Evolutionary conservation across 805 yeast genomes (phyloP).

Genomic region (Wickerhamiella hasegawae): DNA sequence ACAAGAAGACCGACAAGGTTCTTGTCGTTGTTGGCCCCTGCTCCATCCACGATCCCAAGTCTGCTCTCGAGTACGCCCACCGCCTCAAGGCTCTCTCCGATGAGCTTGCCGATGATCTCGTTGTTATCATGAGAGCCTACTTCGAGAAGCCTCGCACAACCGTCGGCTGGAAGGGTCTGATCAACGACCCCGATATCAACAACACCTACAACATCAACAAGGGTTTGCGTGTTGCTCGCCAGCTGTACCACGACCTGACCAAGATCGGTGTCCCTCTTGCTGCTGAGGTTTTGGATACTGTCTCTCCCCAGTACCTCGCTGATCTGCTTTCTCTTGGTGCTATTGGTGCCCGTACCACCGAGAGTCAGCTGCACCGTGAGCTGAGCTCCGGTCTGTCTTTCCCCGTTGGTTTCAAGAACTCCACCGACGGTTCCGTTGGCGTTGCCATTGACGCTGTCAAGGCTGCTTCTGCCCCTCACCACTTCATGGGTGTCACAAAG

Average conservation of each 20-base stretch:
- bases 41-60: slow-evolving; percentile 85
- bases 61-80: slow-evolving; percentile 78
- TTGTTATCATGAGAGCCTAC: slow-evolving; percentile 93
- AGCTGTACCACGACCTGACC: slow-evolving; percentile 71
- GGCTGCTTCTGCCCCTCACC: slow-evolving; percentile 87
- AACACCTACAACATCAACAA: slow-evolving; percentile 86
- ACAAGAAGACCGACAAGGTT: slow-evolving; percentile 75
- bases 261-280: slow-evolving; percentile 71
- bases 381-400: slow-evolving; percentile 90
- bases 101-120: slow-evolving; percentile 55
- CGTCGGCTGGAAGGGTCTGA: slow-evolving; percentile 97
- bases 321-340: slow-evolving; percentile 95
- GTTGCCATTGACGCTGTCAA: slow-evolving; percentile 90
- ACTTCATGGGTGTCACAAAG: slow-evolving; percentile 86
- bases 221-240: slow-evolving; percentile 79
- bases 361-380: slow-evolving; percentile 94
- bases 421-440: slow-evolving; percentile 90
- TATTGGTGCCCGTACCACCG: slow-evolving; percentile 97
- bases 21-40: slow-evolving; percentile 93
- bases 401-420: slow-evolving; percentile 97
- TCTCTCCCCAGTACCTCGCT: slow-evolving; percentile 87
- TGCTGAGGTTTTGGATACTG: slow-evolving; percentile 94
- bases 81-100: slow-evolving; percentile 43
- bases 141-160: slow-evolving; percentile 97
- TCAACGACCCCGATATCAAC: slow-evolving; percentile 93